A percentile compares a stretch with the other conserved stretches of the same genome.
These are phyloP conservation scores for Eruca vesicaria DNA, from an alignment of 441 rosid species.

Conservation along the genomic window DNA sequence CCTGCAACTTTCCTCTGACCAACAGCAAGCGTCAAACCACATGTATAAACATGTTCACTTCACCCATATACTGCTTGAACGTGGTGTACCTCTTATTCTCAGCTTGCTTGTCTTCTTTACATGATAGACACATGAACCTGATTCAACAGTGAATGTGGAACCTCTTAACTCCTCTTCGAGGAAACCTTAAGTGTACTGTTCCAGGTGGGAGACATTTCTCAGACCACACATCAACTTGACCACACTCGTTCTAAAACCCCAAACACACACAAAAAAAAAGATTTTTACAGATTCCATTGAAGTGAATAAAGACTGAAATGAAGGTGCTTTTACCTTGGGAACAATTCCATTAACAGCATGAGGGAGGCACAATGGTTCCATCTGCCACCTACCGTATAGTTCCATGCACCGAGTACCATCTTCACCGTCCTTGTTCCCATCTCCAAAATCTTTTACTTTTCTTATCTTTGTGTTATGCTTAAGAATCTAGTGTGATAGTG, in stretches of 20 bases:
- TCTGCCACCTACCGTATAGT: slow-evolving; percentile 89
- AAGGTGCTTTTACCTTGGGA: slow-evolving; percentile 40
- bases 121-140: too few species aligned
- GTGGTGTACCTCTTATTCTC: too few species aligned
- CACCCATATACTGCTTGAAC: too few species aligned
- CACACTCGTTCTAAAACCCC: slow-evolving; percentile 73
- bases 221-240: too few species aligned
- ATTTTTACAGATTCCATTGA: neutral
- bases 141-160: too few species aligned
- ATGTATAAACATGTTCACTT: too few species aligned
- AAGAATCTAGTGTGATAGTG: slow-evolving; percentile 47
- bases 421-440: slow-evolving; percentile 43
- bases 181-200: slow-evolving; percentile 82
- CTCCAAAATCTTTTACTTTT: slow-evolving; percentile 48
- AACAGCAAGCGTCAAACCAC: too few species aligned
- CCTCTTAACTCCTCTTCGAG: too few species aligned
- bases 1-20: too few species aligned
- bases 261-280: neutral
- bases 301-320: neutral
- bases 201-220: too few species aligned
- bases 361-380: slow-evolving; percentile 79
- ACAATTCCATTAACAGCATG: slow-evolving; percentile 80
- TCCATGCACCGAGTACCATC: slow-evolving; percentile 58
- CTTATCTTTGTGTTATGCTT: slow-evolving; percentile 50
- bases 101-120: too few species aligned